Percentiles rank a stretch among this genome's conserved stretches.
phyloP scores from a whole-genome alignment of 2,329 filamentous ascomycete genomes.

The Aphanoascus verrucosus region DNA sequence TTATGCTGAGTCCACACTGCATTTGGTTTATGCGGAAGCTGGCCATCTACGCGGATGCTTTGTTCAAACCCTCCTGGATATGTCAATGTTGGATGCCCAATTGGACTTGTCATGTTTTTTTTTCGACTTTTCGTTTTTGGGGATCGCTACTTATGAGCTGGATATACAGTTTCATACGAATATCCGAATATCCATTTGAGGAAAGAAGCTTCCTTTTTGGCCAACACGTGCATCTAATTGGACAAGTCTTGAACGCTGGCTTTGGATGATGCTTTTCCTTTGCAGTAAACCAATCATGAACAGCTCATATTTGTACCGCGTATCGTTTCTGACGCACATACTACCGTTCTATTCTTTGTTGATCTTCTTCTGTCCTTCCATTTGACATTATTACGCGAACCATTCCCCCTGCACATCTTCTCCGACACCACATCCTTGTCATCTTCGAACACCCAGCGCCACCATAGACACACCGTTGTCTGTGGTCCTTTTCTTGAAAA shows the following conservation, averaged over 20 bases:
- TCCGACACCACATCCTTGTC: background rate
- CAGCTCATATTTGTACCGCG: constrained; percentile 5
- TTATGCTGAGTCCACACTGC: background rate
- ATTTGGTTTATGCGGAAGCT: background rate
- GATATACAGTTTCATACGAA: background rate
- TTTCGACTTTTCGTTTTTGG: background rate
- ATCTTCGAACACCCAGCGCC: background rate
- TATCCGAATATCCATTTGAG: background rate
- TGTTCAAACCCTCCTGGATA: background rate
- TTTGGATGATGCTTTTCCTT: background rate
- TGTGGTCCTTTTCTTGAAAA: background rate
- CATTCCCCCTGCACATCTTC: background rate
- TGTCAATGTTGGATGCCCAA: background rate
- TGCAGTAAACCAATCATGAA: background rate
- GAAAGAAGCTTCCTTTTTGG: background rate
- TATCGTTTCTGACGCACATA: constrained; percentile 5
- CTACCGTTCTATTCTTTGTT: constrained; percentile 3
- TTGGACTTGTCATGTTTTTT: constrained; percentile 1
- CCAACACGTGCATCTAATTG: background rate
- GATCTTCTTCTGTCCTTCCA: background rate
- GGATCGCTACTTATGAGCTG: background rate
- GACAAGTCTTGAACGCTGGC: background rate
- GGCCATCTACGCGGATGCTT: background rate
- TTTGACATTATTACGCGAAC: background rate
- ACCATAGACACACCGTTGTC: background rate